phyloP scores from a whole-genome alignment of 2,329 filamentous ascomycete genomes.

The Exutisphaerella laricina region DNA sequence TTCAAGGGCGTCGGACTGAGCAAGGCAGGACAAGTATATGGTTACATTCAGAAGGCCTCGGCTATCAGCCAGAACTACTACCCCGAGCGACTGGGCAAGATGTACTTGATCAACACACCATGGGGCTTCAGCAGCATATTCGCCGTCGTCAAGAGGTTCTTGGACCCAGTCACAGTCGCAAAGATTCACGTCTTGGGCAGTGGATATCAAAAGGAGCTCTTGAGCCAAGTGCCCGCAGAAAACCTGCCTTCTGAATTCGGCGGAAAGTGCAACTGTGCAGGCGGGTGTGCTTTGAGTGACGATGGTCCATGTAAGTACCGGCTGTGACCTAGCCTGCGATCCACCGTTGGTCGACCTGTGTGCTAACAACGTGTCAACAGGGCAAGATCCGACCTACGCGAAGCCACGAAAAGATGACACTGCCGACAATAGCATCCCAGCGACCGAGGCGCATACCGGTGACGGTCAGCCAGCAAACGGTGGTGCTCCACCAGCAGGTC shows the following conservation, averaged over 20 bases:
- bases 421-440: slow-evolving; percentile 32
- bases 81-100: slow-evolving; percentile 88
- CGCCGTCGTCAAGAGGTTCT: slow-evolving; percentile 81
- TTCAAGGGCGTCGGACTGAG: slow-evolving; percentile 85
- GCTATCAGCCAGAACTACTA: slow-evolving; percentile 98
- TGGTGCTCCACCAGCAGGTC: slow-evolving; percentile 15
- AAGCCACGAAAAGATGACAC: slow-evolving; percentile 51
- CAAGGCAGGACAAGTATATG: slow-evolving; percentile 78
- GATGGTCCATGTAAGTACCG: slow-evolving; percentile 67
- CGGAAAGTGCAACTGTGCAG: slow-evolving; percentile 72
- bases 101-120: slow-evolving; percentile 97
- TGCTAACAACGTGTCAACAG: too few species aligned
- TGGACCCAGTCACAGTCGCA: slow-evolving; percentile 91
- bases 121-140: slow-evolving; percentile 92
- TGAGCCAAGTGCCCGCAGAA: slow-evolving; percentile 79
- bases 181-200: slow-evolving; percentile 90
- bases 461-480: slow-evolving; percentile 25
- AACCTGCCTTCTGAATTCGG: slow-evolving; percentile 86
- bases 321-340: too few species aligned
- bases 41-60: slow-evolving; percentile 78
- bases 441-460: slow-evolving; percentile 28
- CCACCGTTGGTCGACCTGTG: too few species aligned
- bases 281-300: slow-evolving; percentile 82
- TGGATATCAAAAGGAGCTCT: slow-evolving; percentile 75
- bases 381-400: slow-evolving; percentile 63